These are phyloP conservation scores for Entophlyctis helioformis DNA, from an alignment of 192 early-diverging fungal species.

Conservation along the genomic window DNA sequence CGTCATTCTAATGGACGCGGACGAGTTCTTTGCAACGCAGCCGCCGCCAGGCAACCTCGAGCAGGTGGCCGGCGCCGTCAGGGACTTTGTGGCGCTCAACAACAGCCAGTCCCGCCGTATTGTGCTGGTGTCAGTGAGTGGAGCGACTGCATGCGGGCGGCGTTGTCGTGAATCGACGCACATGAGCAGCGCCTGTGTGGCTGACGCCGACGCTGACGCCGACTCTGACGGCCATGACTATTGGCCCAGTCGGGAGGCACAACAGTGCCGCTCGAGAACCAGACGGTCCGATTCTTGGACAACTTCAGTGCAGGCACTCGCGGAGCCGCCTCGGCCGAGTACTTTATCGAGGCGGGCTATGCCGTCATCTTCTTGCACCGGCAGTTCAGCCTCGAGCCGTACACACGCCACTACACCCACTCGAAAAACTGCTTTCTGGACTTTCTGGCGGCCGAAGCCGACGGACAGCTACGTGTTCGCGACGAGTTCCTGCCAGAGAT, in stretches of 20 bases:
- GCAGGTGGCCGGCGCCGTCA: too few relatives aligned
- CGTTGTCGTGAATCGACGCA: too few relatives aligned
- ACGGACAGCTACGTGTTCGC: conserved; percentile 44
- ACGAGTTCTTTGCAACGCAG: too few relatives aligned
- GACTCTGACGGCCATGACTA: too few relatives aligned
- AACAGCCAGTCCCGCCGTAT: too few relatives aligned
- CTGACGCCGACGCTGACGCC: too few relatives aligned
- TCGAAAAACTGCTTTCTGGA: conserved; percentile 65
- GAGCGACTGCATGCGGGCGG: too few relatives aligned
- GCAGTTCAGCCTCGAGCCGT: conserved; percentile 88
- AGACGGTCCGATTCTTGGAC: conserved; percentile 98
- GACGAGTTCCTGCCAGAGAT: conserved; percentile 55
- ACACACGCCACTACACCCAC: conserved; percentile 81
- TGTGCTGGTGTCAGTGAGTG: too few relatives aligned
- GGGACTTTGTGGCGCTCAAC: too few relatives aligned
- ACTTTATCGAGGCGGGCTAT: conserved; percentile 74
- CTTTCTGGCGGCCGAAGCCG: conserved; percentile 53
- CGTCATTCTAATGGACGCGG: too few relatives aligned
- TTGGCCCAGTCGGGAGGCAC: conserved; percentile 79
- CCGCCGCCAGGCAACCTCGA: too few relatives aligned
- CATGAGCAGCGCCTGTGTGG: too few relatives aligned
- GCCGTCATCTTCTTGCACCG: conserved; percentile 94
- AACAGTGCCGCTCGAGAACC: conserved; percentile 85
- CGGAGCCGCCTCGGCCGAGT: conserved; percentile 92
- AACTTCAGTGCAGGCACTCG: conserved; percentile 96